Evolutionary conservation across 345 rosid species (phyloP), one percentile per base, ranked within the genome.

Genomic region (Populus deltoides): DNA sequence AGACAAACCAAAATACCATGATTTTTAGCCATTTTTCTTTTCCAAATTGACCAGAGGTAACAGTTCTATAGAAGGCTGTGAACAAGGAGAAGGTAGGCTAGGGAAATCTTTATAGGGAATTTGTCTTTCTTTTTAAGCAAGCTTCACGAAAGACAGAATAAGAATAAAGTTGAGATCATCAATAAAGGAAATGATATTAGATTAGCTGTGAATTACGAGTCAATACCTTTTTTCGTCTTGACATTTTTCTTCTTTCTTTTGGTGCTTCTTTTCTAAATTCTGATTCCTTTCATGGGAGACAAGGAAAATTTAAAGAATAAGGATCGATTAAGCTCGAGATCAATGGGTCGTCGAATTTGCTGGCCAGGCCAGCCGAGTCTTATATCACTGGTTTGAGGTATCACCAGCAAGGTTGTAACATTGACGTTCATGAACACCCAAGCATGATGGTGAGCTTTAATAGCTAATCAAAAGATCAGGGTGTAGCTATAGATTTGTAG

Each of bases 241-340:
- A 74, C 77, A 69, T 61, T 76, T 82, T 69, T 72, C 84, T 83
- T 72, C 84, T 45, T 74, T 27, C 65, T 74, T 78, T 79, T 53
- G 5, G 25, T 12, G 33, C 17, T 68, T 39, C 70, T 72, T 72
- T 68, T 66, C 63, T 20, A 78, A 78, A 79, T 75, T 83, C 88
- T 63, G 88, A 89, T 90, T 86, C 94, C 72, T 88, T 85, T 71
- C 90, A 86, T 85, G 75, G 82, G 31, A 33, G 47, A 18, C 81
- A 89, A 90, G 90, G 68, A 77, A 90, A 83, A 88, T 69, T 72
- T 41, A 41, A 10, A 12, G 45, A 41, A 41, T 12, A 4, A 4
- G 45, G 4, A 41, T 10, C 5, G 36, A 33, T 5, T 4, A 33
- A 33, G 6, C 36, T 33, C 0, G 5, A 33, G 36, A 33, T 33